These are phyloP conservation scores for Cyclanthera cordifolia DNA, from an alignment of 306 rosid genomes.

Conservation along the genomic window DNA sequence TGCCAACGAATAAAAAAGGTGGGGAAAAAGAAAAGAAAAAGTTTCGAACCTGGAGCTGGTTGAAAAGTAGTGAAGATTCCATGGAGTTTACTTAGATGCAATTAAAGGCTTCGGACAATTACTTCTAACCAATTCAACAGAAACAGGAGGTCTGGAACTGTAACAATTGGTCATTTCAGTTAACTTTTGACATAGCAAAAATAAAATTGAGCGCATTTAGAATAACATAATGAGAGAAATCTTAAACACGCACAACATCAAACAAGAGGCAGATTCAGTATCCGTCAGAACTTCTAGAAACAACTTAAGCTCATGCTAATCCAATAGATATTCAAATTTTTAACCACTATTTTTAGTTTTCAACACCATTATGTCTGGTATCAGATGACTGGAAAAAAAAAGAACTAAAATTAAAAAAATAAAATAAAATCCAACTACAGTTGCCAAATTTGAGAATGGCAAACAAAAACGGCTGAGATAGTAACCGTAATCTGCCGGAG, in stretches of 20 bases:
- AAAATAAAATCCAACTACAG: background rate
- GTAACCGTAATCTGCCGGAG: background rate
- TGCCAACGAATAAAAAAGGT: background rate
- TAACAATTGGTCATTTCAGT: background rate
- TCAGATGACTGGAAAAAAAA: background rate
- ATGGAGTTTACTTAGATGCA: slow-evolving; percentile 11
- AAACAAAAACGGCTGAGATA: background rate
- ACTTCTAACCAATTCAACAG: background rate
- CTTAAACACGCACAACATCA: background rate
- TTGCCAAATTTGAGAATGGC: background rate
- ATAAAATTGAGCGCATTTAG: background rate
- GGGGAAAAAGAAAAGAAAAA: background rate
- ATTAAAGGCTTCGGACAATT: background rate
- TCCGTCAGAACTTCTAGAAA: background rate
- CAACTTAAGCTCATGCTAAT: background rate
- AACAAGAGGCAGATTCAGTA: background rate
- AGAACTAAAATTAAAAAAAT: too few species aligned
- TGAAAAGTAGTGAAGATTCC: slow-evolving; percentile 34
- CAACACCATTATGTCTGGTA: background rate
- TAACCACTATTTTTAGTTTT: background rate
- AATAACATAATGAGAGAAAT: background rate
- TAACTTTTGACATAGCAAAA: background rate
- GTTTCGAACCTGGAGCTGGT: slow-evolving; percentile 32
- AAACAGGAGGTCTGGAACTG: background rate
- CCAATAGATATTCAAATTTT: background rate